Base-by-base conservation (phyloP, 805 yeast genomes). In the Candida taoyuanica region DNA sequence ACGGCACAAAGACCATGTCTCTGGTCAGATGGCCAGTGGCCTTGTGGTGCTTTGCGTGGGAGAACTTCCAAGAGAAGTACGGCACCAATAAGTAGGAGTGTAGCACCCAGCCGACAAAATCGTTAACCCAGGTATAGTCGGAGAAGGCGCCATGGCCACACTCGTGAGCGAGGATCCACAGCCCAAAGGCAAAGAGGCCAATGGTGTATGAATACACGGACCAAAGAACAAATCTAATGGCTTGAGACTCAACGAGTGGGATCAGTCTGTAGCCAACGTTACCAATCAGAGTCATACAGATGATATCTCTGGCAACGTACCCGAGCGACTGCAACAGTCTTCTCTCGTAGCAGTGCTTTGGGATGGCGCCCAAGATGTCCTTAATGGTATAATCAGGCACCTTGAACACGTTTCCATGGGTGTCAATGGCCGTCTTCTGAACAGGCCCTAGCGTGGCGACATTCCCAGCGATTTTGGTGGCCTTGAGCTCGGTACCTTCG, bases 71-170 rank as follows among this genome's bases (percentile, higher is more conserved):
- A 7, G 93, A 81, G 60, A 85, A 85, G 67, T 81, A 85, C 33
- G 95, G 95, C 23, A 86, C 95, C 53, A 84, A 59, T 52, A 84
- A 66, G 56, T 74, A 76, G 15, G 91, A 81, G 66, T 85, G 95
- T 46, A 86, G 65, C 28, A 82, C 59, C 94, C 94, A 85, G 32
- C 95, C 95, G 31, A 81, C 82, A 28, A 76, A 62, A 62, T 86
- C 91, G 62, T 86, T 85, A 47, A 84, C 78, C 65, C 70, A 62
- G 28, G 77, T 78, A 56, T 78, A 79, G 53, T 81, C 85, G 28
- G 82, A 71, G 62, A 86, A 86, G 17, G 95, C 95, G 51, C 78
- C 82, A 61, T 85, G 95, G 44, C 95, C 95, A 69, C 95, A 85
- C 63, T 85, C 95, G 63, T 85, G 95, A 37, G 94, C 93, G 65